A percentile compares a stretch with the other conserved stretches of the same genome.
Conservation (phyloP, 2,329 filamentous ascomycete species). For the Chlorencoelia australis region DNA sequence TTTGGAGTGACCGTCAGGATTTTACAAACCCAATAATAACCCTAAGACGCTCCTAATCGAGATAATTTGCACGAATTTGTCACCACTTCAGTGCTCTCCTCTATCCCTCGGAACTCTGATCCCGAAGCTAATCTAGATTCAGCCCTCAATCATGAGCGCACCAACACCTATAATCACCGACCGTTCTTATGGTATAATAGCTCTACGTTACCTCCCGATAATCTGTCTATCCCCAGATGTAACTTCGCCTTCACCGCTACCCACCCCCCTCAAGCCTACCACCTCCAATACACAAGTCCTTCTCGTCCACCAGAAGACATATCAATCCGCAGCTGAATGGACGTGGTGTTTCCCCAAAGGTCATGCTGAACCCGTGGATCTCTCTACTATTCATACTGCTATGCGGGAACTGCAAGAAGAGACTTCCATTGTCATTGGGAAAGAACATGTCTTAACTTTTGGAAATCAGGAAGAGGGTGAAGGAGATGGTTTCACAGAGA, state of each 20-base stretch:
- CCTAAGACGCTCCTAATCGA: too few species aligned
- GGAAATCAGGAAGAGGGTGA: conserved; percentile 4
- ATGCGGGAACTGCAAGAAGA: conserved; percentile 14
- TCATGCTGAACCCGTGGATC: conserved; percentile 11
- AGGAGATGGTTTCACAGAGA: conserved; percentile 5
- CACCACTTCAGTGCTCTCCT: too few species aligned
- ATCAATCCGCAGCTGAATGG: not conserved
- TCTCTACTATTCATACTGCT: conserved; percentile 4
- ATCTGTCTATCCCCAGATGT: not conserved
- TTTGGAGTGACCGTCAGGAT: too few species aligned
- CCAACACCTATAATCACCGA: too few species aligned
- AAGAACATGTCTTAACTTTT: conserved; percentile 5
- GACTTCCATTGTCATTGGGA: conserved; percentile 6
- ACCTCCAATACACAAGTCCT: conserved; percentile 12
- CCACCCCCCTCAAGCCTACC: conserved; percentile 6
- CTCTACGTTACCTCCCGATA: conserved; percentile 7
- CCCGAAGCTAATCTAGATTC: too few species aligned
- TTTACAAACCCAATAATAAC: too few species aligned
- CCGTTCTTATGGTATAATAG: conserved; percentile 16
- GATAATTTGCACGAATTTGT: too few species aligned
- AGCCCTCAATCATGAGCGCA: too few species aligned
- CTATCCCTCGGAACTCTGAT: too few species aligned
- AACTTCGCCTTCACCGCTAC: conserved; percentile 1
- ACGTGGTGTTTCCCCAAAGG: conserved; percentile 18
- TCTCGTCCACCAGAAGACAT: conserved; percentile 13